These are phyloP conservation scores for Sporothrix brunneoviolacea DNA, from an alignment of 2,329 filamentous ascomycete genomes.

Conservation along the genomic window DNA sequence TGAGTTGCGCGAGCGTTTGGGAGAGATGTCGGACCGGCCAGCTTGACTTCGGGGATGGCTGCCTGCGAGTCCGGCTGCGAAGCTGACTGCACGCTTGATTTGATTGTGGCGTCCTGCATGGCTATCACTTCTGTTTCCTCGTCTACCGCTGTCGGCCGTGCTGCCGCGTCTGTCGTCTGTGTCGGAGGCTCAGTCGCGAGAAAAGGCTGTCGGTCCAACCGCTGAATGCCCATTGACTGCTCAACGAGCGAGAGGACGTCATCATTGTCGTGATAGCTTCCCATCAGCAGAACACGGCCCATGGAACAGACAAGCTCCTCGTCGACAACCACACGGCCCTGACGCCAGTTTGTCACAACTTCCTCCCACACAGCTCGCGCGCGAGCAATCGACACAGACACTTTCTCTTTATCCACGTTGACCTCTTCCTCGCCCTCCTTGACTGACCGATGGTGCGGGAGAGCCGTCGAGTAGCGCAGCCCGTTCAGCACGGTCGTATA, in stretches of 20 bases:
- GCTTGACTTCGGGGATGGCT: background rate
- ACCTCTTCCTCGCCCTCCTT: slow-evolving; percentile 22
- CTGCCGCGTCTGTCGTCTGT: too few species aligned
- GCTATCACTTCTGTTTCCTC: background rate
- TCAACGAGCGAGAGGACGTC: slow-evolving; percentile 70
- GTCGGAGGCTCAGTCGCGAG: too few species aligned
- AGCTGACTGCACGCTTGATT: background rate
- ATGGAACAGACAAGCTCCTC: slow-evolving; percentile 74
- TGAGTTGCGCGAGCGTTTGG: background rate
- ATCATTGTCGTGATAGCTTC: slow-evolving; percentile 57
- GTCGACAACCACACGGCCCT: slow-evolving; percentile 64
- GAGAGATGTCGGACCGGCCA: background rate
- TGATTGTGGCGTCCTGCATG: background rate
- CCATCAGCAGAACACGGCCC: slow-evolving; percentile 67
- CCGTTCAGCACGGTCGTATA: slow-evolving; percentile 81
- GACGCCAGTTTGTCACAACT: slow-evolving; percentile 67
- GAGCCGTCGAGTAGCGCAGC: slow-evolving; percentile 46
- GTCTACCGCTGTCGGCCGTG: background rate
- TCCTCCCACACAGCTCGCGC: slow-evolving; percentile 76
- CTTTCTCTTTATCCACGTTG: slow-evolving; percentile 21
- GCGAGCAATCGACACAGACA: slow-evolving; percentile 50
- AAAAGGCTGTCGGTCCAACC: slow-evolving; percentile 28
- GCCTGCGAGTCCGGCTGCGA: too few species aligned
- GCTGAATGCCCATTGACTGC: slow-evolving; percentile 72
- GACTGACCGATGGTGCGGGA: slow-evolving; percentile 21